A percentile compares a stretch with the other conserved stretches of the same genome.
Evolutionary conservation across 345 rosid species (phyloP).

Genomic region (Hirschfeldia incana): DNA sequence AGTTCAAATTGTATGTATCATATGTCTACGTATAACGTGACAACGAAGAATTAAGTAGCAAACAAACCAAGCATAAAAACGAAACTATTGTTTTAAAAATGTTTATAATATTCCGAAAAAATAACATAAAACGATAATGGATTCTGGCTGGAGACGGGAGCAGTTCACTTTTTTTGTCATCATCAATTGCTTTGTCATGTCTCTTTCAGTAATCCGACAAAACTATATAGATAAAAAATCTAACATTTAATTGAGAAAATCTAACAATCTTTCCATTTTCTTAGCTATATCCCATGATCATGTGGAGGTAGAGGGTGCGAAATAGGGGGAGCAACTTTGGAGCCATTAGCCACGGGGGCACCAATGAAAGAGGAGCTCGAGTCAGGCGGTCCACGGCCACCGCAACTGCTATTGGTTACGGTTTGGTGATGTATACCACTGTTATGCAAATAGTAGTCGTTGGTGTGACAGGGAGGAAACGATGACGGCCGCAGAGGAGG

Average conservation of each 20-base stretch:
- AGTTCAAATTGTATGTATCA: neutral
- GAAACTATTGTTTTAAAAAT: neutral
- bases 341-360: slow-evolving; percentile 41
- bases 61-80: neutral
- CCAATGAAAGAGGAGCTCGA: slow-evolving; percentile 42
- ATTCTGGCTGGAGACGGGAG: neutral
- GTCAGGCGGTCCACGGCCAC: slow-evolving; percentile 16
- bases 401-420: slow-evolving; percentile 25
- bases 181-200: slow-evolving; percentile 36
- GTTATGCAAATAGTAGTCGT: slow-evolving; percentile 66
- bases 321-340: slow-evolving; percentile 7
- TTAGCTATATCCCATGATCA: slow-evolving; percentile 16
- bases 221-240: neutral
- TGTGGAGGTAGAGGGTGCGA: slow-evolving; percentile 27
- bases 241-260: neutral
- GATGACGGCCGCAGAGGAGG: slow-evolving; percentile 47
- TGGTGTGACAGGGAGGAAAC: slow-evolving; percentile 39
- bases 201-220: slow-evolving; percentile 27
- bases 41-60: neutral
- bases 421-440: slow-evolving; percentile 39
- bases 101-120: neutral
- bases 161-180: slow-evolving; percentile 26
- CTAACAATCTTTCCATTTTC: neutral
- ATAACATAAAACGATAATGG: neutral
- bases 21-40: neutral